Evolutionary conservation across 805 yeast genomes (phyloP).

Genomic region (Priceomyces carsonii): DNA sequence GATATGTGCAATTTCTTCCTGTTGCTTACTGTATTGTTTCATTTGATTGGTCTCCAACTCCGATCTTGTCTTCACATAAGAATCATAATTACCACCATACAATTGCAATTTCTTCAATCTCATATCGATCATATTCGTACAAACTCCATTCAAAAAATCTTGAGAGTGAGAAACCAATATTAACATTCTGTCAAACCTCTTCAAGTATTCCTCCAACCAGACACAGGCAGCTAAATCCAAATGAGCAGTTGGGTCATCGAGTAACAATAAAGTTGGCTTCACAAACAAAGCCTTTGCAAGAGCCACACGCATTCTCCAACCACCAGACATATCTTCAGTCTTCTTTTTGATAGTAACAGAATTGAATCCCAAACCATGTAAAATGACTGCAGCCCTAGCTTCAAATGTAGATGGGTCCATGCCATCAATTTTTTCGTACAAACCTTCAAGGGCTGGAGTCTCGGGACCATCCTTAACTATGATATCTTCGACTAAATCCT

Average conservation of each 20-base stretch:
- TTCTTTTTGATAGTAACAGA: slow-evolving; percentile 81
- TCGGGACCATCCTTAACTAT: slow-evolving; percentile 95
- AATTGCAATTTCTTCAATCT: slow-evolving; percentile 70
- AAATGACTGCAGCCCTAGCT: slow-evolving; percentile 91
- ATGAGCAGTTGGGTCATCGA: slow-evolving; percentile 99
- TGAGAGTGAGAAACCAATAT: slow-evolving; percentile 96
- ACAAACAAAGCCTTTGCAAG: slow-evolving; percentile 96
- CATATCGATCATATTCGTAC: slow-evolving; percentile 98
- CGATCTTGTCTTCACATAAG: slow-evolving; percentile 89
- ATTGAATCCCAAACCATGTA: slow-evolving; percentile 97
- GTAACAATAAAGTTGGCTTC: slow-evolving; percentile 89
- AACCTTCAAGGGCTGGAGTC: slow-evolving; percentile 75
- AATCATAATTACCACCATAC: slow-evolving; percentile 98
- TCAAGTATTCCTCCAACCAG: slow-evolving; percentile 98
- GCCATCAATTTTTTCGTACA: slow-evolving; percentile 93
- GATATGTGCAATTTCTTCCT: slow-evolving; percentile 97
- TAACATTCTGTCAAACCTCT: slow-evolving; percentile 89
- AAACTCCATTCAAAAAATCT: slow-evolving; percentile 99
- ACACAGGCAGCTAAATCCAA: slow-evolving; percentile 99
- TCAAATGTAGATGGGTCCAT: slow-evolving; percentile 97
- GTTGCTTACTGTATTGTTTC: slow-evolving; percentile 96
- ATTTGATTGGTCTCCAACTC: slow-evolving; percentile 96
- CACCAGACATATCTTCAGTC: slow-evolving; percentile 99
- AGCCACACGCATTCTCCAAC: slow-evolving; percentile 99
- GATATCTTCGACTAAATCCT: slow-evolving; percentile 85